Evolutionary conservation across 768 basidiomycete genomes (phyloP).

Genomic region (Nidularia pulvinata): DNA sequence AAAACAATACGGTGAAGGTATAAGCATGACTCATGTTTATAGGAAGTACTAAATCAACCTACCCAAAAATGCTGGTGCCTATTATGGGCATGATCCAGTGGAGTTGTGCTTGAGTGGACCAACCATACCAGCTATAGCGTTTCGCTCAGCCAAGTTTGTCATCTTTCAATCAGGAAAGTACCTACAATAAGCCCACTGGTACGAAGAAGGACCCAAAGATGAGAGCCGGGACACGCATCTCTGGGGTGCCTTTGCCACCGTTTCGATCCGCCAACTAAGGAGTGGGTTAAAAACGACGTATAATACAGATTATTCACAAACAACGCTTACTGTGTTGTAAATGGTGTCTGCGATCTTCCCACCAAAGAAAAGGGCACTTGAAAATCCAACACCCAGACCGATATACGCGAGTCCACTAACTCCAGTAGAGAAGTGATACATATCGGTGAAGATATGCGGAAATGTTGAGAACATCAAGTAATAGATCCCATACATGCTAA

Average conservation of each 20-base stretch:
- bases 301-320: too few species aligned
- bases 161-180: too few species aligned
- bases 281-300: background rate
- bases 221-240: conserved; percentile 74
- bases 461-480: conserved; percentile 77
- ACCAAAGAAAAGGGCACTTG: conserved; percentile 44
- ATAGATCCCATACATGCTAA: conserved; percentile 66
- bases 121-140: conserved; percentile 65
- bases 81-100: conserved; percentile 86
- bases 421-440: conserved; percentile 52
- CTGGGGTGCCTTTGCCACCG: conserved; percentile 67
- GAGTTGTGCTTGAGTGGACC: conserved; percentile 66
- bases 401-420: conserved; percentile 52
- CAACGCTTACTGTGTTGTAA: conserved; percentile 41
- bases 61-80: conserved; percentile 60
- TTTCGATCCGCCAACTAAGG: conserved; percentile 48
- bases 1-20: too few species aligned
- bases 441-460: conserved; percentile 49
- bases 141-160: conserved; percentile 2
- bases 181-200: conserved; percentile 68
- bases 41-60: background rate
- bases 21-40: too few species aligned
- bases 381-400: conserved; percentile 57
- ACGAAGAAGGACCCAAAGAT: conserved; percentile 71
- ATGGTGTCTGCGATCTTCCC: conserved; percentile 45